Base-by-base conservation (phyloP, 768 basidiomycete genomes). In the Boletellus ananas region DNA sequence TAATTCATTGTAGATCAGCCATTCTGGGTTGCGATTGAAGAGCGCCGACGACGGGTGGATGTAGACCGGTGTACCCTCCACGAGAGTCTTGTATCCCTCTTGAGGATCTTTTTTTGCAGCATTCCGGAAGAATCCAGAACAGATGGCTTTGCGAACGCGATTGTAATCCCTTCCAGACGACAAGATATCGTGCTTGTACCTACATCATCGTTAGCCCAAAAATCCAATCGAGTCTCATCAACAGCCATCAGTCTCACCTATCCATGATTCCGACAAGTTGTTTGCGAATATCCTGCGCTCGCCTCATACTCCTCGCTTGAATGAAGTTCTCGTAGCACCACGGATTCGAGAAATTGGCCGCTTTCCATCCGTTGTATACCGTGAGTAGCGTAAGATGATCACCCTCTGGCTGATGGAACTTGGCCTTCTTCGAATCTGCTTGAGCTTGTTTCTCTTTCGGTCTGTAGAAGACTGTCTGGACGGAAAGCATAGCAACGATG, bases 291-390 rank as follows among this genome's bases (percentile, higher is more conserved):
- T 99, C 96, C 69, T 98, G 94, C 6, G 95, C 96, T 6, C 94
- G 79, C 50, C 92, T 79, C 93, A 99, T 94, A 58, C 92, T 96
- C 64, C 96, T 79, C 11, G 93, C 95, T 68, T 98, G 96, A 43
- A 98, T 96, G 63, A 94, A 99, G 69, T 98, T 98, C 72, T 98
- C 94, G 58, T 93, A 95, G 66, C 96, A 98, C 96, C 96, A 99
- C 6, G 95, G 94, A 67, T 96, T 95, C 31, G 92, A 93, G 65
- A 96, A 98, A 66, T 90, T 96, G 51, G 87, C 90, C 6, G 78
- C 85, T 65, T 97, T 96, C 96, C 96, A 99, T 14, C 92, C 96
- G 59, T 98, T 99, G 72, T 98, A 99, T 3, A 99, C 96, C 6
- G 95, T 89, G 54, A 94, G 72, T 34, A 94, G 70, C 11, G 92